phyloP scores from a whole-genome alignment of 495 filamentous ascomycete genomes.

The Hypoxylon trugodes region DNA sequence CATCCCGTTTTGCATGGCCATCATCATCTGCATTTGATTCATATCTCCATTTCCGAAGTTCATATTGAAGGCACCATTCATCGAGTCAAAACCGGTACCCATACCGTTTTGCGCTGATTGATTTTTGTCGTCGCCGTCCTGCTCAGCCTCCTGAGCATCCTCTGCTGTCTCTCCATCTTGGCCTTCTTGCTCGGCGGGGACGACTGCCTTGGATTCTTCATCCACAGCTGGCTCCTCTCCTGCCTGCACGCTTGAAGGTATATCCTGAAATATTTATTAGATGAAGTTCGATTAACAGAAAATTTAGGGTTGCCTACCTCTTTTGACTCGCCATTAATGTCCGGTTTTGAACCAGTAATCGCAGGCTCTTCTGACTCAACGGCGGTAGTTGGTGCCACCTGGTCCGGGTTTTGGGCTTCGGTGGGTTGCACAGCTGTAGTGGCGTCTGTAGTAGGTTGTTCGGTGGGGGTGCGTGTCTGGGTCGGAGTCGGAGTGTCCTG shows the following conservation, averaged over 20 bases:
- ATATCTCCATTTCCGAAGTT: conserved; percentile 72
- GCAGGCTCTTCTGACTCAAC: conserved; percentile 28
- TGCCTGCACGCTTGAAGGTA: conserved; percentile 10
- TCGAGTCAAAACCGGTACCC: conserved; percentile 57
- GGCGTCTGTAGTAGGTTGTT: conserved; percentile 27
- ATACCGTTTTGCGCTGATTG: conserved; percentile 46
- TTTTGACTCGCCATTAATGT: conserved; percentile 14
- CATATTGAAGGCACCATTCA: conserved; percentile 69
- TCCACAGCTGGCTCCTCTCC: conserved; percentile 37
- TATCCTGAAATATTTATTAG: conserved; percentile 19
- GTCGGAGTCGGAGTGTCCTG: conserved; percentile 43
- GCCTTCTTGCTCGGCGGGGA: conserved; percentile 35
- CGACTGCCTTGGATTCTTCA: conserved; percentile 30
- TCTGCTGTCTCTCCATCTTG: conserved; percentile 41
- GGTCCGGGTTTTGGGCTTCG: conserved; percentile 17
- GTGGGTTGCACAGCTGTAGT: conserved; percentile 16
- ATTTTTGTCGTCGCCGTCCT: conserved; percentile 45
- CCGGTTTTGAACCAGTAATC: conserved; percentile 2
- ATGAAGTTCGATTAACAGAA: background rate
- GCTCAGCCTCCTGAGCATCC: conserved; percentile 42
- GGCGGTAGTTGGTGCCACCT: background rate
- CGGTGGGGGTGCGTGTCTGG: conserved; percentile 34
- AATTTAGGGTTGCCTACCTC: conserved; percentile 17
- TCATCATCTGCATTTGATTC: conserved; percentile 76
- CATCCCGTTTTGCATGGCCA: conserved; percentile 80